Evolutionary conservation across 73 alveolate species (phyloP), one percentile per base, ranked within the genome.

Genomic region (Symbiodinium natans): DNA sequence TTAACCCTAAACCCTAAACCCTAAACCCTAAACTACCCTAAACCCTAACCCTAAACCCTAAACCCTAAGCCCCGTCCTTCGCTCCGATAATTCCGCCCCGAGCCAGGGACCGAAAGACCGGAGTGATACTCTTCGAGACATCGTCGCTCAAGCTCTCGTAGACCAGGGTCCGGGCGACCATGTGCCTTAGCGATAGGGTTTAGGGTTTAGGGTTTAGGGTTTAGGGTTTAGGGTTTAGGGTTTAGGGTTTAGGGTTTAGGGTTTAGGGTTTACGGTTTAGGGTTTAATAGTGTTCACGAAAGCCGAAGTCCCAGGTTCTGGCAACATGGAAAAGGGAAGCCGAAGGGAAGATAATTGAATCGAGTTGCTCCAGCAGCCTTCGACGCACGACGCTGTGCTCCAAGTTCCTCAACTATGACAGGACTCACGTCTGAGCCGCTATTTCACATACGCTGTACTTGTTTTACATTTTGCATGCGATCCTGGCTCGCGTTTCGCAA

Each of bases 201-300:
- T 63, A 0, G 80, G 74, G 31, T 19, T 19, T 19, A 56, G 74
- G 74, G 74, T 21, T 56, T 56, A 56, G 74, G 74, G 74, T 21
- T 56, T 56, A 56, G 74, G 74, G 74, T 21, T 56, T 56, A 56
- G 74, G 74, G n/a, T n/a, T n/a, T n/a, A n/a, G n/a, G n/a, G n/a
- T n/a, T n/a, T n/a, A n/a, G n/a, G n/a, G n/a, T n/a, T n/a, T n/a
- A n/a, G n/a, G n/a, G n/a, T n/a, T n/a, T n/a, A n/a, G n/a, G n/a
- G n/a, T n/a, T n/a, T n/a, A n/a, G n/a, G n/a, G n/a, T n/a, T n/a
- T n/a, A n/a, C n/a, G n/a, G n/a, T n/a, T n/a, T n/a, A n/a, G n/a
- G n/a, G n/a, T n/a, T n/a, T n/a, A n/a, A n/a, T n/a, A n/a, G n/a
- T n/a, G n/a, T n/a, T n/a, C n/a, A n/a, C n/a, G n/a, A n/a, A n/a